A percentile compares a stretch with the other conserved stretches of the same genome.
phyloP scores from a whole-genome alignment of 139 green algal species.

The Tetraselmis chui region DNA sequence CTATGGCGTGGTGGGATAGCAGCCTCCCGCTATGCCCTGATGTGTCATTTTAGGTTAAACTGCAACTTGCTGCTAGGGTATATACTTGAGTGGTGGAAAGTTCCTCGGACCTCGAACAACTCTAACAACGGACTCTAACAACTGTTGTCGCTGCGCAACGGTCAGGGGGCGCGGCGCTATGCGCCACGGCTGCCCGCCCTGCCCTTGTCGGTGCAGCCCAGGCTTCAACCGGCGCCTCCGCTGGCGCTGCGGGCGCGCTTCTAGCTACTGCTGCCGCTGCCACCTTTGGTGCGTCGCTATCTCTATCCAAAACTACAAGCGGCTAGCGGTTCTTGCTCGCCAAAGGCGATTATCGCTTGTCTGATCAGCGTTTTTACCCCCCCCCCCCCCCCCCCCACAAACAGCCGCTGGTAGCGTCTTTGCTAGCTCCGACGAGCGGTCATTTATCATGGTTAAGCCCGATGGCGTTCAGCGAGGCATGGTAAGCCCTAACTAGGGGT shows the following conservation, averaged over 20 bases:
- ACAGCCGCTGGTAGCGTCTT: background rate
- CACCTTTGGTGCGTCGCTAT: background rate
- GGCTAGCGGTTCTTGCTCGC: too few species aligned
- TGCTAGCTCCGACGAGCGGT: constrained; percentile 37
- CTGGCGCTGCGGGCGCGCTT: background rate
- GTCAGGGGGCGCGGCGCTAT: background rate
- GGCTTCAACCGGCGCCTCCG: background rate
- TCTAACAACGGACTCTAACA: too few species aligned
- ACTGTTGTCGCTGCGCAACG: too few species aligned
- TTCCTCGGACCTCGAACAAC: too few species aligned
- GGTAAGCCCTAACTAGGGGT: constrained; percentile 40
- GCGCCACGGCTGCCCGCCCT: background rate
- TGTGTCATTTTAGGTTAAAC: too few species aligned
- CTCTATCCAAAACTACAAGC: too few species aligned
- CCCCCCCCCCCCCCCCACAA: too few species aligned
- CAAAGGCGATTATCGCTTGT: too few species aligned
- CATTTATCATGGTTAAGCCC: constrained; percentile 94
- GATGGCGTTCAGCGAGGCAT: constrained; percentile 90
- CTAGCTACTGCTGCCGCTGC: background rate
- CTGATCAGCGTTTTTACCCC: too few species aligned
- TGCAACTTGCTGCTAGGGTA: too few species aligned
- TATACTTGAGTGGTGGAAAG: too few species aligned
- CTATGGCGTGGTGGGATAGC: background rate
- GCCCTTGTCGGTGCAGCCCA: background rate
- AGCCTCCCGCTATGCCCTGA: too few species aligned